Conservation (phyloP, 768 basidiomycete species). For the Neoboletus brunneissimus region DNA sequence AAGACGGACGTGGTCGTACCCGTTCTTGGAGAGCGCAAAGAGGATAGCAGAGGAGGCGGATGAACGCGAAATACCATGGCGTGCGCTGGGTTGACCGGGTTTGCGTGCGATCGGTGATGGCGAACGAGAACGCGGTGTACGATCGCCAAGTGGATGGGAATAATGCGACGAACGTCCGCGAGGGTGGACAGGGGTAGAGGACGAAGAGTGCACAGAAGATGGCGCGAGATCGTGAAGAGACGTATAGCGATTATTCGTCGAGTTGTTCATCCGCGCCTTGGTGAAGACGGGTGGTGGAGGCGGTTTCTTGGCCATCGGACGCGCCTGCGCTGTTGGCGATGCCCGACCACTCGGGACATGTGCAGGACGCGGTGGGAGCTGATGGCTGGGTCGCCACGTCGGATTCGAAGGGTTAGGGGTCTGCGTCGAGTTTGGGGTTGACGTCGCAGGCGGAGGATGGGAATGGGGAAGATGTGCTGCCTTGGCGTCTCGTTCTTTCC, state of each 20-base stretch:
- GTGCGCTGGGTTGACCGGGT: conserved; percentile 34
- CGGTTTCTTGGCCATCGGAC: conserved; percentile 29
- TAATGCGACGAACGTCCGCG: conserved; percentile 28
- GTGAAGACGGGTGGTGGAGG: conserved; percentile 20
- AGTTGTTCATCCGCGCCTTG: conserved; percentile 29
- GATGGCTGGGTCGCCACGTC: conserved; percentile 25
- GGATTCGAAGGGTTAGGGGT: conserved; percentile 23
- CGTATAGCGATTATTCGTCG: conserved; percentile 21
- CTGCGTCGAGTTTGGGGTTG: conserved; percentile 29
- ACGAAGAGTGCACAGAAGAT: conserved; percentile 31
- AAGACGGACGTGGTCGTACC: conserved; percentile 63
- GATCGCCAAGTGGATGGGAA: conserved; percentile 16
- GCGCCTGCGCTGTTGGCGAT: conserved; percentile 26
- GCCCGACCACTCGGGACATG: conserved; percentile 26
- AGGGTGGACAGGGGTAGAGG: conserved; percentile 33
- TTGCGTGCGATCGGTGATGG: conserved; percentile 43
- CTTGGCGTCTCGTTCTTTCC: conserved; percentile 34
- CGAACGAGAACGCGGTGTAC: conserved; percentile 31
- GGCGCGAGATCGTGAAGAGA: conserved; percentile 20
- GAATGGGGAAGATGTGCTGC: conserved; percentile 12
- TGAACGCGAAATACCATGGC: conserved; percentile 22
- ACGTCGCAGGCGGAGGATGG: conserved; percentile 15
- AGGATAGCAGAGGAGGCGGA: conserved; percentile 20
- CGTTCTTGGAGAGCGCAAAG: conserved; percentile 57
- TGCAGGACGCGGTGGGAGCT: conserved; percentile 29